Evolutionary conservation across 2,329 filamentous ascomycete genomes (phyloP).

Genomic region (Exutisphaerella laricina): DNA sequence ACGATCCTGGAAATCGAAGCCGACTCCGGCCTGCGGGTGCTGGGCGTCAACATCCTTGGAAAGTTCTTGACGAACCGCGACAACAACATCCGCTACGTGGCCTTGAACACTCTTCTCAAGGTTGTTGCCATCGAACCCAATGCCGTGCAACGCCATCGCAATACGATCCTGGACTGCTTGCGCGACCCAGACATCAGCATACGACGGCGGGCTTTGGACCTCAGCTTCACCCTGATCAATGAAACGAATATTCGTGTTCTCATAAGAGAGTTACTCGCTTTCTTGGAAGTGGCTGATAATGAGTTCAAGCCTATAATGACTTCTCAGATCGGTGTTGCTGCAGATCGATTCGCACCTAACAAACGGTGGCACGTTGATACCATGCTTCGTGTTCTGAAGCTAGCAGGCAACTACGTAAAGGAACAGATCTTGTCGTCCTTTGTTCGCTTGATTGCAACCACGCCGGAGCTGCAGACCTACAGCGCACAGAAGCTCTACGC

Average conservation of each 20-base stretch:
- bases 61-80: slow-evolving; percentile 98
- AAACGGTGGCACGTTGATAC: slow-evolving; percentile 99
- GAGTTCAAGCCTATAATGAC: slow-evolving; percentile 99
- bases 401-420: slow-evolving; percentile 95
- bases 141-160: slow-evolving; percentile 91
- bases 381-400: slow-evolving; percentile 85
- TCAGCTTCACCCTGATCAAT: slow-evolving; percentile 98
- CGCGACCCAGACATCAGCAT: slow-evolving; percentile 98
- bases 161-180: slow-evolving; percentile 94
- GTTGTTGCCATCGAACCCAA: slow-evolving; percentile 98
- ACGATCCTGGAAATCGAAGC: slow-evolving; percentile 98
- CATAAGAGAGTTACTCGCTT: slow-evolving; percentile 86
- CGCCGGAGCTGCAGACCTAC: slow-evolving; percentile 90
- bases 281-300: slow-evolving; percentile 93
- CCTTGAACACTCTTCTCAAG: slow-evolving; percentile 94
- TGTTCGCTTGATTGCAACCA: slow-evolving; percentile 89
- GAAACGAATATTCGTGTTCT: slow-evolving; percentile 91
- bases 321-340: slow-evolving; percentile 93
- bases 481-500: slow-evolving; percentile 92
- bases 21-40: slow-evolving; percentile 85
- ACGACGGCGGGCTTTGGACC: slow-evolving; percentile 84
- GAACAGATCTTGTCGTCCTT: slow-evolving; percentile 97
- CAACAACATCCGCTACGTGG: slow-evolving; percentile 98
- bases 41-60: slow-evolving; percentile 96
- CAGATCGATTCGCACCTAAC: slow-evolving; percentile 91